Percentiles rank a stretch among this genome's conserved stretches.
phyloP scores from a whole-genome alignment of 2,329 filamentous ascomycete species.

The Trichoderma atrobrunneum region DNA sequence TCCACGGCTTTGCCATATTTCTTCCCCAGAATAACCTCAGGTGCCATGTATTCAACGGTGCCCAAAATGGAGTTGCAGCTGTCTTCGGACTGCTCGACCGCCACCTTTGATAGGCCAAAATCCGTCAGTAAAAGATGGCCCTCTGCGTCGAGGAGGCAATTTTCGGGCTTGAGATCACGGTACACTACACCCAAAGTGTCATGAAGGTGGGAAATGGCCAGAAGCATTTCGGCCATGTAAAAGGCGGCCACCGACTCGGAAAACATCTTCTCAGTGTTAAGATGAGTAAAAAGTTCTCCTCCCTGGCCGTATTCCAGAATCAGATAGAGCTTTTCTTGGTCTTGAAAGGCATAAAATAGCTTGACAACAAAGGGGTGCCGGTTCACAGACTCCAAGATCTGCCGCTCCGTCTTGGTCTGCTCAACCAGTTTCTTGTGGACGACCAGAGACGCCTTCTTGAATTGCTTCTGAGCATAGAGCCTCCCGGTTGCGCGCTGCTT shows the following conservation, averaged over 20 bases:
- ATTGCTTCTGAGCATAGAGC: constrained; percentile 96
- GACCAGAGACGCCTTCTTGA: constrained; percentile 92
- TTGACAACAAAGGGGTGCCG: constrained; percentile 97
- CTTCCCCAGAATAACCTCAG: constrained; percentile 83
- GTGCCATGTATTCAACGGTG: constrained; percentile 98
- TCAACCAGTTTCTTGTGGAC: constrained; percentile 95
- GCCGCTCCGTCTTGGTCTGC: constrained; percentile 95
- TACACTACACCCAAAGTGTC: constrained; percentile 91
- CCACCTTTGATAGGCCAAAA: constrained; percentile 94
- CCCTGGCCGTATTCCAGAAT: constrained; percentile 98
- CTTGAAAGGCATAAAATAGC: constrained; percentile 96
- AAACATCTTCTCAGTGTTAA: constrained; percentile 94
- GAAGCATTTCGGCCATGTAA: constrained; percentile 97
- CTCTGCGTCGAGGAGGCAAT: constrained; percentile 87
- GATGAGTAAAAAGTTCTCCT: constrained; percentile 93
- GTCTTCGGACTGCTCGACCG: constrained; percentile 62
- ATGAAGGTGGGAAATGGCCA: constrained; percentile 91
- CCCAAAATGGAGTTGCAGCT: constrained; percentile 86
- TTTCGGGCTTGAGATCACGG: constrained; percentile 95
- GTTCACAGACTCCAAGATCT: constrained; percentile 93
- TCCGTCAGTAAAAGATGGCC: constrained; percentile 94
- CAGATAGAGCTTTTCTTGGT: constrained; percentile 94
- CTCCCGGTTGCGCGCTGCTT: constrained; percentile 84
- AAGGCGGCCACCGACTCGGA: constrained; percentile 84
- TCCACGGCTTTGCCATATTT: constrained; percentile 94